A percentile compares a stretch with the other conserved stretches of the same genome.
These are phyloP conservation scores for Babesia sp. DNA, from an alignment of 169 alveolate species.

Conservation along the genomic window DNA sequence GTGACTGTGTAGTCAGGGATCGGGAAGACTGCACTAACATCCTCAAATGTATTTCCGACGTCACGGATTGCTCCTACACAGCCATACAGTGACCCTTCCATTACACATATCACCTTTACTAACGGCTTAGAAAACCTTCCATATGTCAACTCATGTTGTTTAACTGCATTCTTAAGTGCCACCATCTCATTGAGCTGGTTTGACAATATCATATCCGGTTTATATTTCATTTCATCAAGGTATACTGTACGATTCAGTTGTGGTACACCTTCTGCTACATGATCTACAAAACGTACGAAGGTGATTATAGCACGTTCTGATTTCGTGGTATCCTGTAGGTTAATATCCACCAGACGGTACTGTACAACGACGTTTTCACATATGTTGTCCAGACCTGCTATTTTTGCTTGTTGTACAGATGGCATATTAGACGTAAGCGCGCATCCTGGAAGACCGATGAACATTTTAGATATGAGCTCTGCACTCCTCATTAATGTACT, in stretches of 20 bases:
- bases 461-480: conserved; percentile 26
- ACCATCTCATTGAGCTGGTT: conserved; percentile 50
- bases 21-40: conserved; percentile 41
- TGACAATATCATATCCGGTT: conserved; percentile 3
- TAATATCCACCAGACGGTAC: conserved; percentile 45
- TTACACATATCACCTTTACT: conserved; percentile 47
- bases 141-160: conserved; percentile 38
- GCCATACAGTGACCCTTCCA: conserved; percentile 62
- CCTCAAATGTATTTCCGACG: conserved; percentile 55
- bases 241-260: conserved; percentile 16
- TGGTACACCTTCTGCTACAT: conserved; percentile 7
- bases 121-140: conserved; percentile 48
- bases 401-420: conserved; percentile 17
- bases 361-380: conserved; percentile 61
- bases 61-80: conserved; percentile 39
- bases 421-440: conserved; percentile 7
- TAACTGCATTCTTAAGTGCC: conserved; percentile 23
- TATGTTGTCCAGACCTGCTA: conserved; percentile 32
- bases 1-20: conserved; percentile 42
- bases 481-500: not conserved
- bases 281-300: conserved; percentile 44
- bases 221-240: not conserved
- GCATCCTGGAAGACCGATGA: conserved; percentile 39
- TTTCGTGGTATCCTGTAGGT: conserved; percentile 44
- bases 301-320: conserved; percentile 19